Conservation (phyloP, 208 protist genomes). For the Wallacemonas sp. region DNA sequence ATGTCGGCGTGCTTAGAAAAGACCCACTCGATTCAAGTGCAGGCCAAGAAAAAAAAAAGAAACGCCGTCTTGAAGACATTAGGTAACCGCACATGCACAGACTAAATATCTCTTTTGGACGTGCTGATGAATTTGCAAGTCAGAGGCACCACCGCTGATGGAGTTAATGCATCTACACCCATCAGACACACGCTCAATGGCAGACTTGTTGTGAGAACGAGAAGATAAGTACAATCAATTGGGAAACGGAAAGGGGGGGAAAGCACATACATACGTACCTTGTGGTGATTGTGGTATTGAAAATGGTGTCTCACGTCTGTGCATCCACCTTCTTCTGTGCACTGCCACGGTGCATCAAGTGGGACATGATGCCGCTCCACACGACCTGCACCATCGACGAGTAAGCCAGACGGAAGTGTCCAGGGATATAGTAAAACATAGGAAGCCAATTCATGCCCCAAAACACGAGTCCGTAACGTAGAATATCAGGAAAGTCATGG, state of each 20-base stretch:
- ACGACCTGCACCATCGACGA: slow-evolving; percentile 54
- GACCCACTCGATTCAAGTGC: too few species aligned
- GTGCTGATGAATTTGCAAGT: too few species aligned
- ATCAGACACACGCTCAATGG: too few species aligned
- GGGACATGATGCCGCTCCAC: slow-evolving; percentile 81
- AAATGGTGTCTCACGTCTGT: background rate
- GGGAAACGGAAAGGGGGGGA: background rate
- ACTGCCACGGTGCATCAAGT: slow-evolving; percentile 56
- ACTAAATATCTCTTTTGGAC: too few species aligned
- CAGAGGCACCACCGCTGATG: too few species aligned
- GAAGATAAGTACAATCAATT: too few species aligned
- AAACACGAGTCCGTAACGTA: slow-evolving; percentile 62
- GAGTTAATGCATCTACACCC: too few species aligned
- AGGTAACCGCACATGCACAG: too few species aligned
- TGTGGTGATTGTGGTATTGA: background rate
- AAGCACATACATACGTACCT: background rate
- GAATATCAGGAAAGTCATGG: slow-evolving; percentile 71
- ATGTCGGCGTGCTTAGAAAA: too few species aligned
- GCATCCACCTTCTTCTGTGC: slow-evolving; percentile 14
- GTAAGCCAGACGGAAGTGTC: slow-evolving; percentile 77
- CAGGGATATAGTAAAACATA: slow-evolving; percentile 84
- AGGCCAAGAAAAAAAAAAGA: background rate
- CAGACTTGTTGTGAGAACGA: too few species aligned
- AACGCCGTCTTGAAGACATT: background rate
- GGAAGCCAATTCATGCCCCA: slow-evolving; percentile 80